These are phyloP conservation scores for Pichia sp. DNA, from an alignment of 1,139 yeast genomes.

Conservation along the genomic window DNA sequence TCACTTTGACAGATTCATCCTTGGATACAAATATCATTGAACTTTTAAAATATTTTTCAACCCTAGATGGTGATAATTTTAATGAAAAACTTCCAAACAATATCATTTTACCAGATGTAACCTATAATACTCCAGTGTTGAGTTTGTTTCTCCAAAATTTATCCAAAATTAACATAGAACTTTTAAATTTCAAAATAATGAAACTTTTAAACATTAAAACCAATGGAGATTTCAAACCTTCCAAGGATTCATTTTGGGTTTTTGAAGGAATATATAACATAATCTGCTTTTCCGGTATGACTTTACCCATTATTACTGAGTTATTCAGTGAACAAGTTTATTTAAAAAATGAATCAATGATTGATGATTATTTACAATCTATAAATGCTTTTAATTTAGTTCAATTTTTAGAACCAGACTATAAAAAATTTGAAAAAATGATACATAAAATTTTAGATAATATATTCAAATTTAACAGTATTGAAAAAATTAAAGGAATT, in stretches of 20 bases:
- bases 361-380: neutral
- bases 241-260: conserved; percentile 8
- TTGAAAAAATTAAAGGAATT: neutral
- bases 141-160: neutral
- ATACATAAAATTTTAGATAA: neutral
- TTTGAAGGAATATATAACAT: conserved; percentile 4
- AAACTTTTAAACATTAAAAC: neutral
- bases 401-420: conserved; percentile 6
- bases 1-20: neutral
- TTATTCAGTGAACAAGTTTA: neutral
- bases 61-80: neutral
- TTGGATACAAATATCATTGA: neutral
- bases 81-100: neutral
- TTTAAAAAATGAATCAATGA: neutral
- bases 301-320: neutral
- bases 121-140: neutral
- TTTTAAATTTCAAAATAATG: neutral
- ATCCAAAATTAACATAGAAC: too few relatives aligned
- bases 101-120: neutral
- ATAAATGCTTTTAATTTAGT: neutral
- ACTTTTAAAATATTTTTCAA: conserved; percentile 5
- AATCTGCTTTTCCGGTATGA: neutral
- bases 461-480: neutral
- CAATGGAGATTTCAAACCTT: neutral
- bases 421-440: neutral